Evolutionary conservation across 768 basidiomycete species (phyloP).

Genomic region (Polyporus arcularius): DNA sequence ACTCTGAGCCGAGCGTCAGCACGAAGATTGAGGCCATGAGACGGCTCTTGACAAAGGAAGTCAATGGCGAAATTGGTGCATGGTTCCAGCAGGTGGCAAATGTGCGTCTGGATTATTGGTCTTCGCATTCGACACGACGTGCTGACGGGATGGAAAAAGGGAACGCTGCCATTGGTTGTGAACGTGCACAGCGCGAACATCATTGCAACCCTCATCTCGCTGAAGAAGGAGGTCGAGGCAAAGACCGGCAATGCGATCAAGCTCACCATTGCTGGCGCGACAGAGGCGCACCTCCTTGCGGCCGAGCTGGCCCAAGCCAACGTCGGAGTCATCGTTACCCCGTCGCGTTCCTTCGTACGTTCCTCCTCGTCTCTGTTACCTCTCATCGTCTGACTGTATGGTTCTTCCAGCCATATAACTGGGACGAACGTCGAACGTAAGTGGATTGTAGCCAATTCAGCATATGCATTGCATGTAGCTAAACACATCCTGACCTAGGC

Average conservation of each 20-base stretch:
- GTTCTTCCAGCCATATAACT: conserved; percentile 43
- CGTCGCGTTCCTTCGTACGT: conserved; percentile 52
- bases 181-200: conserved; percentile 71
- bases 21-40: conserved; percentile 78
- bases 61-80: conserved; percentile 27
- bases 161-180: conserved; percentile 64
- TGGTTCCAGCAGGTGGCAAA: conserved; percentile 38
- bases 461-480: background rate
- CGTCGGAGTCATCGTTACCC: conserved; percentile 72
- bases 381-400: background rate
- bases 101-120: conserved; percentile 16
- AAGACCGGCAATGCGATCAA: conserved; percentile 30
- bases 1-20: conserved; percentile 58
- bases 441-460: too few species aligned
- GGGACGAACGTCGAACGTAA: conserved; percentile 72
- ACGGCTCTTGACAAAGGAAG: conserved; percentile 50
- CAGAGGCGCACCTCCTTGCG: conserved; percentile 66
- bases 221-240: conserved; percentile 57
- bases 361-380: too few species aligned
- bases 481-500: conserved; percentile 34
- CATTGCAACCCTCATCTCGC: conserved; percentile 65
- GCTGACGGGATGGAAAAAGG: conserved; percentile 36
- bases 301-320: conserved; percentile 58
- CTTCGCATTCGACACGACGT: background rate
- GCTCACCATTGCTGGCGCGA: conserved; percentile 56